phyloP scores from a whole-genome alignment of 1,284 basidiomycete genomes.

The Mycena sp. region DNA sequence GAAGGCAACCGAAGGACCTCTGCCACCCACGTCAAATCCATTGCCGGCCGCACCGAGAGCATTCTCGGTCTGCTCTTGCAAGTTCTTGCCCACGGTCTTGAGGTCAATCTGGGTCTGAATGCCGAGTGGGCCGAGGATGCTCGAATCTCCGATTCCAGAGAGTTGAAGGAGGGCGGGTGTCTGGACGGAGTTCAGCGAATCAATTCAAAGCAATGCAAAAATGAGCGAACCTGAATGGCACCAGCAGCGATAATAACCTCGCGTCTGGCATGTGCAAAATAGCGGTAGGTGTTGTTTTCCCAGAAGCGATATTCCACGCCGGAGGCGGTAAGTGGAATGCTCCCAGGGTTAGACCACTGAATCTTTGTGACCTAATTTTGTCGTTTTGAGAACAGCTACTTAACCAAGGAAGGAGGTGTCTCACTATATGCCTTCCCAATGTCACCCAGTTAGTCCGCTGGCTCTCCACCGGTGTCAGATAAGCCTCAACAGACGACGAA shows the following conservation, averaged over 20 bases:
- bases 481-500: conserved; percentile 51
- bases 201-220: background rate
- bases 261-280: conserved; percentile 46
- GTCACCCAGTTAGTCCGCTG: conserved; percentile 51
- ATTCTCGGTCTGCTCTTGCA: conserved; percentile 59
- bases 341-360: conserved; percentile 43
- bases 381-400: background rate
- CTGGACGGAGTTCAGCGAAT: conserved; percentile 29
- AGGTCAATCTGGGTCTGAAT: conserved; percentile 52
- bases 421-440: conserved; percentile 46
- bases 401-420: conserved; percentile 5
- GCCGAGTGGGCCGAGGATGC: conserved; percentile 51
- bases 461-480: conserved; percentile 50
- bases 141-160: conserved; percentile 57
- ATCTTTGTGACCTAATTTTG: conserved; percentile 48
- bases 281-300: conserved; percentile 42
- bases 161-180: conserved; percentile 56
- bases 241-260: conserved; percentile 55
- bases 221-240: conserved; percentile 41
- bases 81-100: conserved; percentile 56
- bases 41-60: conserved; percentile 48
- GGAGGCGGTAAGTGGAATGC: conserved; percentile 47
- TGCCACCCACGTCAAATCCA: conserved; percentile 50
- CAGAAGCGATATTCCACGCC: conserved; percentile 49
- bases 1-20: conserved; percentile 55